Percentiles rank a stretch among this genome's conserved stretches.
These are phyloP conservation scores for Ulvella scutata DNA, from an alignment of 139 green algal genomes.

Conservation along the genomic window DNA sequence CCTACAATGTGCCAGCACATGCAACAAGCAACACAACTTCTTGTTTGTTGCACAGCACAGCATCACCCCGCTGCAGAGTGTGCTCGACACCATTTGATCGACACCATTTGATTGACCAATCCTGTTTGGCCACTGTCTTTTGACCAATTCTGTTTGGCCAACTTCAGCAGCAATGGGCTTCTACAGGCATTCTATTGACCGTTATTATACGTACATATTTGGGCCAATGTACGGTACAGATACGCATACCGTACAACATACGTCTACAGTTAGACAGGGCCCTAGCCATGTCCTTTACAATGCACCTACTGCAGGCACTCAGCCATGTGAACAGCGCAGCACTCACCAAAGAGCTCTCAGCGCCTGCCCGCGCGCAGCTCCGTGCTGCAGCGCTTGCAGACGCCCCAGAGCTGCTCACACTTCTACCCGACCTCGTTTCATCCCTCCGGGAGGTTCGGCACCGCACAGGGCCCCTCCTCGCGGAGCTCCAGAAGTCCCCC, in stretches of 20 bases:
- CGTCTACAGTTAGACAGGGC: neutral
- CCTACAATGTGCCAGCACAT: too few species aligned
- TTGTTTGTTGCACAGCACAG: too few species aligned
- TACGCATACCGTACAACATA: neutral
- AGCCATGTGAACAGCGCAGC: neutral
- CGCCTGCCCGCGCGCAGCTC: conserved; percentile 21
- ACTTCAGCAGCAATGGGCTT: too few species aligned
- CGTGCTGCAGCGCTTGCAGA: conserved; percentile 39
- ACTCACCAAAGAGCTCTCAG: neutral
- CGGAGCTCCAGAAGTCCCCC: conserved; percentile 39
- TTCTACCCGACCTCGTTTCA: conserved; percentile 51
- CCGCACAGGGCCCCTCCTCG: conserved; percentile 54
- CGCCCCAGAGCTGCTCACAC: conserved; percentile 59
- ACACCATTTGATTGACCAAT: too few species aligned
- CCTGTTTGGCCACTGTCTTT: too few species aligned
- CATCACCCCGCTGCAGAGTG: too few species aligned
- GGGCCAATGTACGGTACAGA: neutral
- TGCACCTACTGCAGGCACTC: neutral
- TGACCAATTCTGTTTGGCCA: too few species aligned
- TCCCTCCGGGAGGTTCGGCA: conserved; percentile 25
- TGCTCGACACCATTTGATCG: too few species aligned
- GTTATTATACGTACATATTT: too few species aligned
- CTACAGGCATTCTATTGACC: too few species aligned
- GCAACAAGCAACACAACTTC: too few species aligned
- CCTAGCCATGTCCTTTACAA: neutral